A percentile compares a stretch with the other conserved stretches of the same genome.
phyloP scores from a whole-genome alignment of 2,329 filamentous ascomycete genomes.

The Colletotrichum sp. region DNA sequence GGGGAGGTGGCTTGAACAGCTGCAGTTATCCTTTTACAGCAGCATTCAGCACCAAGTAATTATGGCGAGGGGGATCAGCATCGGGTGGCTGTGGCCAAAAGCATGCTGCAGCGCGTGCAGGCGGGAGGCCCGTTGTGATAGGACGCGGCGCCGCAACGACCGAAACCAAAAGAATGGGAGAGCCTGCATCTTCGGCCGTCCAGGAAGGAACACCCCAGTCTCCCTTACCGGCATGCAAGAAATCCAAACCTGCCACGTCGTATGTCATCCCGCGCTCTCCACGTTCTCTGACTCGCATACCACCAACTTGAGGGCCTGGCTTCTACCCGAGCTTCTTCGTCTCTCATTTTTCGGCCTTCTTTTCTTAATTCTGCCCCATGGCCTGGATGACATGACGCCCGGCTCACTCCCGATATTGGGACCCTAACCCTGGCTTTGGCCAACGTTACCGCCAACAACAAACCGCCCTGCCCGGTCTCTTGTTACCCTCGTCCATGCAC shows the following conservation, averaged over 20 bases:
- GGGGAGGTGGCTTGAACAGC: not conserved
- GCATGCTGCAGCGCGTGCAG: not conserved
- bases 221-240: not conserved
- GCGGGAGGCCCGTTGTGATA: conserved; percentile 7
- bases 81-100: conserved; percentile 2
- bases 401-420: not conserved
- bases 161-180: conserved; percentile 4
- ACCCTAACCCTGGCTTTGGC: conserved; percentile 4
- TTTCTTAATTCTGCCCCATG: not conserved
- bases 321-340: not conserved
- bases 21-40: not conserved
- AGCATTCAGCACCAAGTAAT: not conserved
- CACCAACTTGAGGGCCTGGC: not conserved
- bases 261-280: conserved; percentile 20
- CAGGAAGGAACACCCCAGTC: conserved; percentile 14
- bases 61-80: not conserved
- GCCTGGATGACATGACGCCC: not conserved
- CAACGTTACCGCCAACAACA: conserved; percentile 3
- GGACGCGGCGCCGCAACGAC: not conserved
- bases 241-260: conserved; percentile 21
- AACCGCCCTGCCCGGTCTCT: not conserved
- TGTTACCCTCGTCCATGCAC: conserved; percentile 9
- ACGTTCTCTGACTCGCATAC: conserved; percentile 18
- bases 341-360: not conserved
- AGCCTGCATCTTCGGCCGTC: conserved; percentile 2